Evolutionary conservation across 768 basidiomycete genomes (phyloP), one percentile per base, ranked within the genome.

Genomic region (Phylloporus sp.): DNA sequence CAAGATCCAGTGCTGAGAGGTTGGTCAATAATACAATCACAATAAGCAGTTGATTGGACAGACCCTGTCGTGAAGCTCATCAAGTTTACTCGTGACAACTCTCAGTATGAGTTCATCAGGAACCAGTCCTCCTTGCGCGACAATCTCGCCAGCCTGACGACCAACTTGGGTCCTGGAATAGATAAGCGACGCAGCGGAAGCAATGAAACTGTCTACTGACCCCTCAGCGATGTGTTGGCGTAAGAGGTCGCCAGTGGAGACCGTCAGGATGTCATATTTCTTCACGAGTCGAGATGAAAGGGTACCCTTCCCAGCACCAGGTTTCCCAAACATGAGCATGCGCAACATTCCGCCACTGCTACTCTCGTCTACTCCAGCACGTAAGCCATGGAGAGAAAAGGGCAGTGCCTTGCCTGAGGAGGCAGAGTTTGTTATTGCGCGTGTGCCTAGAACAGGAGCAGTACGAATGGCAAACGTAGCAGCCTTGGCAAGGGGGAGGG

Each of bases 161-260:
- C 93, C 93, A 7, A 95, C 69, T 26, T 82, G 77, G 2, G 88
- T 90, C 56, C 84, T 82, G 35, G 28, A 49, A 42, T 1, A n/a
- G 23, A 45, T 59, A 50, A 55, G 46, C 36, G 36, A 20, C 27
- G 36, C 38, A n/a, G 34, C 5, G 13, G 32, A 15, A 20, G 22
- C 10, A 9, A 42, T 16, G 28, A 31, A 31, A 27, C 8, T 7
- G 16, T 8, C 13, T 26, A 40, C 38, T 39, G 10, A 41, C 70
- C 74, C 72, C 57, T 88, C 82, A 13, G 79, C 75, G 53, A 97
- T 92, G 58, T 97, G 88, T 56, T 88, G 85, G 56, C 93, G 77
- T 59, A 97, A 72, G 34, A 95, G 73, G 66, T 97, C 93, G 9
- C 92, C 93, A 2, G 88, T 88, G 8, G 88, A 91, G 44, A 95